Percentiles rank a stretch among this genome's conserved stretches.
Evolutionary conservation across 176 grass and related monocot species (phyloP).

Genomic region (Carex pumila): DNA sequence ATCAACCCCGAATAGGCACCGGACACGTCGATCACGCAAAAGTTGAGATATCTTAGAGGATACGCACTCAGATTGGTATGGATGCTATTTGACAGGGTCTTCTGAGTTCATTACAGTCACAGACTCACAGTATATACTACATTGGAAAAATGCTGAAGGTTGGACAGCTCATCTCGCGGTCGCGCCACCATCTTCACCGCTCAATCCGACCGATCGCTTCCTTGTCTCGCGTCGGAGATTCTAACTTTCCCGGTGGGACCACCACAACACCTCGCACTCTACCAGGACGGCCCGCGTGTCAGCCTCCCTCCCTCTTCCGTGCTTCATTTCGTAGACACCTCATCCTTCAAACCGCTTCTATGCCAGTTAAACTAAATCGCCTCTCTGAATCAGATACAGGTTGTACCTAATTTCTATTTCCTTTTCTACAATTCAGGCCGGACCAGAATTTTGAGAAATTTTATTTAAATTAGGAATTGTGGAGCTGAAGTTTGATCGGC

Average conservation of each 20-base stretch:
- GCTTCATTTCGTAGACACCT: constrained; percentile 18
- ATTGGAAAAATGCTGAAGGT: neutral
- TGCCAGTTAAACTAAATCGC: constrained; percentile 39
- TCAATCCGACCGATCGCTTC: neutral
- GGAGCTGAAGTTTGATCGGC: constrained; percentile 51
- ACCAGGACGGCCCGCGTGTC: neutral
- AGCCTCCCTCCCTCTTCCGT: neutral
- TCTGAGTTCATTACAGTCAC: too few relatives aligned
- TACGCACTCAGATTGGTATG: too few relatives aligned
- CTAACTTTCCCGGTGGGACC: neutral
- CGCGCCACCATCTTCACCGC: neutral
- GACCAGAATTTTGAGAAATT: neutral
- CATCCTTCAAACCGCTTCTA: constrained; percentile 34
- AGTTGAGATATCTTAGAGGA: too few relatives aligned
- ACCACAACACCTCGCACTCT: neutral
- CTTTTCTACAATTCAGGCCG: neutral
- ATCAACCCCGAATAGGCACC: too few relatives aligned
- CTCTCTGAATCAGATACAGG: constrained; percentile 44
- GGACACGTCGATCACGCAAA: too few relatives aligned
- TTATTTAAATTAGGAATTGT: constrained; percentile 48
- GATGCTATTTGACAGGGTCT: too few relatives aligned
- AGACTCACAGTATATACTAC: neutral
- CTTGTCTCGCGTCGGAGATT: neutral
- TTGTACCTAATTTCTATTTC: constrained; percentile 12
- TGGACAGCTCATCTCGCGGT: neutral